phyloP scores from a whole-genome alignment of 1,139 yeast genomes.

The Saccharomycopsis hybrid region DNA sequence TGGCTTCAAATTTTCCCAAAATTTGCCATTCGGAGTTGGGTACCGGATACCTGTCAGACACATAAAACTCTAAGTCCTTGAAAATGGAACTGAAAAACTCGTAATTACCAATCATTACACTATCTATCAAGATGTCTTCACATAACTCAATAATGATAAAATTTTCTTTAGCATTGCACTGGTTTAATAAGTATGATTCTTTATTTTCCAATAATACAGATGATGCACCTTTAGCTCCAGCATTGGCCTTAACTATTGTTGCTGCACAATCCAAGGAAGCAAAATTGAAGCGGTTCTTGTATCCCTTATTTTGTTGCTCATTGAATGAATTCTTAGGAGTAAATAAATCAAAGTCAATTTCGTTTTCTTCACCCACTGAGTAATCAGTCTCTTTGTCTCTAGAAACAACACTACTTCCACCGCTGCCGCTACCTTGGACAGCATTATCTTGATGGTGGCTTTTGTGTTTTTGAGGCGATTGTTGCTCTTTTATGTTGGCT shows the following conservation, averaged over 20 bases:
- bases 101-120: constrained; percentile 73
- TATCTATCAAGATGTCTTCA: constrained; percentile 81
- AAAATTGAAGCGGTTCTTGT: constrained; percentile 76
- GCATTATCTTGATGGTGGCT: no score
- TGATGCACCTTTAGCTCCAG: constrained; percentile 75
- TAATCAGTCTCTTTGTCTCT: constrained; percentile 26
- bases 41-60: constrained; percentile 72
- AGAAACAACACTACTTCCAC: background rate
- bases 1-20: constrained; percentile 72
- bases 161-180: constrained; percentile 64
- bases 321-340: constrained; percentile 21
- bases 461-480: no score
- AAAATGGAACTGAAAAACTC: constrained; percentile 90
- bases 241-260: constrained; percentile 74
- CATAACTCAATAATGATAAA: constrained; percentile 81
- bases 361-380: constrained; percentile 43
- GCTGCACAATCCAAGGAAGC: constrained; percentile 96
- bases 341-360: constrained; percentile 40
- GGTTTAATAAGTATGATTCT: constrained; percentile 76
- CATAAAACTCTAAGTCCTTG: constrained; percentile 58
- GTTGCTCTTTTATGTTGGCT: constrained; percentile 24
- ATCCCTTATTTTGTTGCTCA: constrained; percentile 27
- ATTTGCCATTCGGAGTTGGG: constrained; percentile 55
- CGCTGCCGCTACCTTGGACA: no score
- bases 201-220: constrained; percentile 75